Evolutionary conservation across 2,329 filamentous ascomycete species (phyloP).

Genomic region (Nakataea oryzae): DNA sequence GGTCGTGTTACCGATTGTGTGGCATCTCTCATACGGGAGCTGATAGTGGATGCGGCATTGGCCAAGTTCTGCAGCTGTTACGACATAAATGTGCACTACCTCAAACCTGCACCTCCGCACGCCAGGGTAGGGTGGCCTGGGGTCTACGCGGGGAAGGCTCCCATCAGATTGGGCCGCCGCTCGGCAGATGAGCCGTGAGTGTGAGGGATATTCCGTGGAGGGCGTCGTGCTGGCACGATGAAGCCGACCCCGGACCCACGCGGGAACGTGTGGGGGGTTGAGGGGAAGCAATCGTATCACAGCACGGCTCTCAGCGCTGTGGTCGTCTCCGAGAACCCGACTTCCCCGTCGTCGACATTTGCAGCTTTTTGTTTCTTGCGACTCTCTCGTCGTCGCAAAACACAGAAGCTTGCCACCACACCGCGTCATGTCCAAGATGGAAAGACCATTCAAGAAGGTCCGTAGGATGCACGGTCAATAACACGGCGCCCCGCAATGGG

Average conservation of each 20-base stretch:
- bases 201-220: neutral
- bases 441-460: constrained; percentile 12
- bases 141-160: neutral
- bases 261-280: neutral
- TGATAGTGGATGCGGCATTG: too few species aligned
- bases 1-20: too few species aligned
- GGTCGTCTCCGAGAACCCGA: neutral
- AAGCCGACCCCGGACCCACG: neutral
- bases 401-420: too few species aligned
- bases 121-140: neutral
- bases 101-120: too few species aligned
- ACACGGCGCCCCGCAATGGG: too few species aligned
- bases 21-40: too few species aligned
- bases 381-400: neutral
- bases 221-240: neutral
- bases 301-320: too few species aligned
- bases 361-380: neutral
- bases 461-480: neutral
- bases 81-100: too few species aligned
- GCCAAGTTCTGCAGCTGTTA: too few species aligned
- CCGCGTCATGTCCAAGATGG: neutral
- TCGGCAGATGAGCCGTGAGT: neutral
- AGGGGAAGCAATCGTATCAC: too few species aligned
- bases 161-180: neutral
- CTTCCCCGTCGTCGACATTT: neutral